A percentile compares a stretch with the other conserved stretches of the same genome.
Conservation (phyloP, 805 yeast species). For the Cyberlindnera maritima region DNA sequence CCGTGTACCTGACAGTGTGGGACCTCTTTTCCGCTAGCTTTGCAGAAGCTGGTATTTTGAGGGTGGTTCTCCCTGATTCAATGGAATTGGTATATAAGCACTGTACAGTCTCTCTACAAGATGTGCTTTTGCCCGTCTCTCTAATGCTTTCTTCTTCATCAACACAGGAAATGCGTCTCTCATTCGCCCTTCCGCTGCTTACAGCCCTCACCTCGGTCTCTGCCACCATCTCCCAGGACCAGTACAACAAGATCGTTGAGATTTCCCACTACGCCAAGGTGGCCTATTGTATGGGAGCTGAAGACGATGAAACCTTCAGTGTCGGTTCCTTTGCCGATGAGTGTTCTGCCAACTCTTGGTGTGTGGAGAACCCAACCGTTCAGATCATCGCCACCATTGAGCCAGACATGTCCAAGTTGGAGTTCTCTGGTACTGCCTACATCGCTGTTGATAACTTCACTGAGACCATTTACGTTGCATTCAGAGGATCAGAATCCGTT, state of each 20-base stretch:
- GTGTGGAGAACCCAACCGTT: conserved; percentile 10
- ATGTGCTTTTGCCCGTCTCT: too few species aligned
- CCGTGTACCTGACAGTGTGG: too few species aligned
- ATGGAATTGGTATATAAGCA: too few species aligned
- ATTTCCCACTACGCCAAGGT: conserved; percentile 19
- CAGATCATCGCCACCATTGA: conserved; percentile 11
- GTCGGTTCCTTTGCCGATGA: conserved; percentile 12
- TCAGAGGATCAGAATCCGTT: conserved; percentile 61
- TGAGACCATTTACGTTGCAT: conserved; percentile 46
- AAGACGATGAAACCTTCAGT: conserved; percentile 1
- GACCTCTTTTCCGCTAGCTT: too few species aligned
- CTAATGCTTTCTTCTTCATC: background rate
- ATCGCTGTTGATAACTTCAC: conserved; percentile 46
- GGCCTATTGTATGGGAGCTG: conserved; percentile 20
- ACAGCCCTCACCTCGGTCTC: background rate
- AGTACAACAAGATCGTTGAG: conserved; percentile 14
- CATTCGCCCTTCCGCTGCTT: background rate
- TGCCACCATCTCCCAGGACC: conserved; percentile 8
- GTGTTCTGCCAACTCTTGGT: conserved; percentile 19
- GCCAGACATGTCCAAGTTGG: conserved; percentile 28
- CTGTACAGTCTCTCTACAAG: too few species aligned
- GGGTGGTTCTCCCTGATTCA: too few species aligned
- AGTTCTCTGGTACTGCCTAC: conserved; percentile 53
- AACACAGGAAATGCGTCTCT: background rate
- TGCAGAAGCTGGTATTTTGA: too few species aligned